A percentile compares a stretch with the other conserved stretches of the same genome.
These are phyloP conservation scores for Hibiscus trionum DNA, from an alignment of 345 rosid genomes.

Conservation along the genomic window DNA sequence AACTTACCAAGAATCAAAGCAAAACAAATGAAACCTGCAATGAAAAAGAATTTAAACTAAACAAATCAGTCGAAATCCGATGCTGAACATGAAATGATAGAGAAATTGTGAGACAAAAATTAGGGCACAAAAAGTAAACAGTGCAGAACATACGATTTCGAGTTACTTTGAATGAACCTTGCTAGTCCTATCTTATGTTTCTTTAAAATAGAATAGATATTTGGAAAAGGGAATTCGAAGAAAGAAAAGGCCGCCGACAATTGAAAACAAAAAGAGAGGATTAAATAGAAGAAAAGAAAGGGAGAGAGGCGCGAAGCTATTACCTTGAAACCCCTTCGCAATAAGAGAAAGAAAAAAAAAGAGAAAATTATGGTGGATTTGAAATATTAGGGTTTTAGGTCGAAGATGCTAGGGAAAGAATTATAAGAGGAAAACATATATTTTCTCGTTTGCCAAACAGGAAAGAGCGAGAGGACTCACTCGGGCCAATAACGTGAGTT, in stretches of 20 bases:
- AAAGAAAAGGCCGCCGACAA: neutral
- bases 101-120: neutral
- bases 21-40: conserved; percentile 10
- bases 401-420: neutral
- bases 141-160: neutral
- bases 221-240: neutral
- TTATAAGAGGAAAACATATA: neutral
- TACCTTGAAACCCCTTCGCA: neutral
- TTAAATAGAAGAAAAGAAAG: neutral
- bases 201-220: neutral
- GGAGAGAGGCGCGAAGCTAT: neutral
- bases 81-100: neutral
- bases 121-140: neutral
- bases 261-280: neutral
- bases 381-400: too few relatives aligned
- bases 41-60: neutral
- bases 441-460: neutral
- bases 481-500: too few relatives aligned
- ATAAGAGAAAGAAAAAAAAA: neutral
- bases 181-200: neutral
- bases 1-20: conserved; percentile 1
- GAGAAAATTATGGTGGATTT: too few relatives aligned
- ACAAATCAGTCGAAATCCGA: neutral
- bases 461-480: neutral
- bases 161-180: neutral